Conservation (phyloP, 2,329 filamentous ascomycete genomes). For the Fusarium verticillioides region DNA sequence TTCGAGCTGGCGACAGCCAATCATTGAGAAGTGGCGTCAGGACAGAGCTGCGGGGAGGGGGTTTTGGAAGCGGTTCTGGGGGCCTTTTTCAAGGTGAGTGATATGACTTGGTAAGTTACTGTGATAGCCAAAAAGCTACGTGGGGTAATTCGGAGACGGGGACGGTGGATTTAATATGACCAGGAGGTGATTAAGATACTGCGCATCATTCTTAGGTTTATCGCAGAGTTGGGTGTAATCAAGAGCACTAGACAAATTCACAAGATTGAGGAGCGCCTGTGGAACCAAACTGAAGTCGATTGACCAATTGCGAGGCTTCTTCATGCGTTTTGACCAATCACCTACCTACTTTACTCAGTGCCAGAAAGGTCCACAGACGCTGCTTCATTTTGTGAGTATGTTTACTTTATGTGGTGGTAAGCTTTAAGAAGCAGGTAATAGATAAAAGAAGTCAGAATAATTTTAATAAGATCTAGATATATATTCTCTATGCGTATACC, state of each 20-base stretch:
- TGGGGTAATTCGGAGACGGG: accelerated
- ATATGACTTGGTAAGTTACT: accelerated
- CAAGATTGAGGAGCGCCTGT: accelerated
- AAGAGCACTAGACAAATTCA: too few relatives aligned
- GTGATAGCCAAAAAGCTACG: accelerated
- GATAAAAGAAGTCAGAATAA: neutral
- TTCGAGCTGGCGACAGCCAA: neutral
- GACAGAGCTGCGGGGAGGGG: neutral
- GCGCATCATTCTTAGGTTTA: too few relatives aligned
- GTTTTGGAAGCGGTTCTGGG: neutral
- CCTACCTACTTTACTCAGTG: accelerated
- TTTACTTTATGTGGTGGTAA: neutral
- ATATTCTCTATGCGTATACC: accelerated
- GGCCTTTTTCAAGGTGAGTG: neutral
- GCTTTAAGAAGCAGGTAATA: too few relatives aligned
- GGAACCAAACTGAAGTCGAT: neutral
- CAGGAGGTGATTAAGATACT: accelerated
- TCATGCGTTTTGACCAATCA: accelerated
- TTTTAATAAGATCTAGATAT: too few relatives aligned
- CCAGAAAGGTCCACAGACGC: neutral
- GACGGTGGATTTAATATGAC: accelerated
- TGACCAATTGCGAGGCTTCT: accelerated
- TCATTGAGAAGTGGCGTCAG: neutral
- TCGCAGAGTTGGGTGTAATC: too few relatives aligned
- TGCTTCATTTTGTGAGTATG: neutral